Percentiles rank a stretch among this genome's conserved stretches.
Conservation (phyloP, 768 basidiomycete genomes). For the Myochromella boudieri region DNA sequence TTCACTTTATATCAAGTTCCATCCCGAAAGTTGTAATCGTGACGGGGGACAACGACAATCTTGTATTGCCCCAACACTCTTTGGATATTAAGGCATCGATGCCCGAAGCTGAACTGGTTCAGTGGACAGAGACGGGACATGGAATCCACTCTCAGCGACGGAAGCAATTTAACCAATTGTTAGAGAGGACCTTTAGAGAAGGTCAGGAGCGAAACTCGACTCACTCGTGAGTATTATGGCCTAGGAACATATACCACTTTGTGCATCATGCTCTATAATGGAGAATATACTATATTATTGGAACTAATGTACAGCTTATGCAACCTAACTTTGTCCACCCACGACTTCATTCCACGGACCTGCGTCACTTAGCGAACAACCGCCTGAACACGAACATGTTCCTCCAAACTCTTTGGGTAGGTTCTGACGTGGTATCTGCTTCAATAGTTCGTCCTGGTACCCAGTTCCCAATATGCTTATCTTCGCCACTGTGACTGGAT, state of each 20-base stretch:
- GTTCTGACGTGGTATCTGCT: constrained; percentile 83
- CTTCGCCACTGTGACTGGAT: constrained; percentile 93
- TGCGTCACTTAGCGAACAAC: constrained; percentile 85
- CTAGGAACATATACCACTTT: neutral
- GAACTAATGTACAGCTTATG: neutral
- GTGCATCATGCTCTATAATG: neutral
- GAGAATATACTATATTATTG: constrained; percentile 6
- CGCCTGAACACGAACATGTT: constrained; percentile 68
- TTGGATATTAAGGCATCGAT: constrained; percentile 52
- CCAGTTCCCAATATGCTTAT: constrained; percentile 80
- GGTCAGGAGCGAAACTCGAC: constrained; percentile 28
- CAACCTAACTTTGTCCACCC: neutral
- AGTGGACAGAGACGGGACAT: constrained; percentile 67
- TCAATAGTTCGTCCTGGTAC: constrained; percentile 75
- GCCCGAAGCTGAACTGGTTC: constrained; percentile 57
- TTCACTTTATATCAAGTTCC: constrained; percentile 45
- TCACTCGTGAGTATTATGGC: neutral
- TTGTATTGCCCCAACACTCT: constrained; percentile 56
- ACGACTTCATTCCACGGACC: constrained; percentile 78
- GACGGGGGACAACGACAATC: constrained; percentile 66
- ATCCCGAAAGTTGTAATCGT: constrained; percentile 68
- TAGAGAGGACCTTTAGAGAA: constrained; percentile 59
- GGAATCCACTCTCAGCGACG: constrained; percentile 51
- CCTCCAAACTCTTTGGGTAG: constrained; percentile 88
- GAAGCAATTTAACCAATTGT: constrained; percentile 50